Percentiles rank a stretch among this genome's conserved stretches.
These are phyloP conservation scores for Trypanosoma grayi DNA, from an alignment of 208 protist genomes.

Conservation along the genomic window DNA sequence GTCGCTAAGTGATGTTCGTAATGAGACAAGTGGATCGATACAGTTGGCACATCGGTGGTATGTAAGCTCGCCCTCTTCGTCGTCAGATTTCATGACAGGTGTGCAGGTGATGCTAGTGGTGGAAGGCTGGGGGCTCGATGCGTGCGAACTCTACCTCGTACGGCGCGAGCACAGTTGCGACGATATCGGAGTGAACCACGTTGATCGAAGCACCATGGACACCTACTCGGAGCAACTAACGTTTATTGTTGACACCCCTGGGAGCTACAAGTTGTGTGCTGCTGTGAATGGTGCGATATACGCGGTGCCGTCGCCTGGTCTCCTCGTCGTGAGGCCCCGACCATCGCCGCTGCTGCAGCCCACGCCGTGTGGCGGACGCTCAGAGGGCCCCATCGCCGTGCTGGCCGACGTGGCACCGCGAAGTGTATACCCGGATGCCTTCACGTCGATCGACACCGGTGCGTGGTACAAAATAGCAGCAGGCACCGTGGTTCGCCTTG, in stretches of 20 bases:
- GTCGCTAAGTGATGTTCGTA: constrained; percentile 25
- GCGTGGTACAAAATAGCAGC: constrained; percentile 6
- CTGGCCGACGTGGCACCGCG: neutral
- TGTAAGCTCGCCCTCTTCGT: constrained; percentile 17
- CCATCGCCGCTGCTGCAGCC: constrained; percentile 1
- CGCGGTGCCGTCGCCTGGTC: constrained; percentile 33
- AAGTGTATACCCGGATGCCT: constrained; percentile 2
- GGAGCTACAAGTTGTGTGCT: constrained; percentile 55
- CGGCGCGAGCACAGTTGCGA: constrained; percentile 25
- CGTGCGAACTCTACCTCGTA: constrained; percentile 31
- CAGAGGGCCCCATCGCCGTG: neutral
- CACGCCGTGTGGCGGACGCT: constrained; percentile 26
- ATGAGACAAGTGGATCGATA: constrained; percentile 37
- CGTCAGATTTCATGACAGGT: constrained; percentile 21
- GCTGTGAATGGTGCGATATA: constrained; percentile 36
- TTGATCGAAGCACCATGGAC: neutral
- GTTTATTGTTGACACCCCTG: constrained; percentile 38
- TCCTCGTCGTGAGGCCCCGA: constrained; percentile 10
- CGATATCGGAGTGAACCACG: constrained; percentile 21
- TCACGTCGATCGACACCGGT: constrained; percentile 21
- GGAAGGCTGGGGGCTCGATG: constrained; percentile 20
- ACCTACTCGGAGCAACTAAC: constrained; percentile 11
- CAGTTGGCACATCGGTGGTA: constrained; percentile 38
- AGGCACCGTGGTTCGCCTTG: constrained; percentile 3
- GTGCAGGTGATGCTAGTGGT: constrained; percentile 14